Conservation (phyloP, 352 stramenopile genomes). For the Globisporangium rhizosaccharum region DNA sequence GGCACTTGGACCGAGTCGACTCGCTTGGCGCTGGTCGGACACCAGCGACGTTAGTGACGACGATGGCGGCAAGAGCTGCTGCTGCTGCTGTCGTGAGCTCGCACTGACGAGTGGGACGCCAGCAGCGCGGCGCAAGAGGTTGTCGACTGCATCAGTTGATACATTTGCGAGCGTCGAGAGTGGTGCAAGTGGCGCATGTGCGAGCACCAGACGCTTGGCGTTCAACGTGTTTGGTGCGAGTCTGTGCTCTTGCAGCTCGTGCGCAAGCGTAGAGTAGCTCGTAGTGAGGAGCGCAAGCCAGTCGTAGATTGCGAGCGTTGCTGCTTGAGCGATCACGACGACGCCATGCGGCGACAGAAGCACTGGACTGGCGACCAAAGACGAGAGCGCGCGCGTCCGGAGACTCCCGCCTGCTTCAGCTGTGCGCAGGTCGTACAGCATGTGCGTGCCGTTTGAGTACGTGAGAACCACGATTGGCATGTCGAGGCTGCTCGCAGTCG, state of each 20-base stretch:
- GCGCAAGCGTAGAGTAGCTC: conserved; percentile 22
- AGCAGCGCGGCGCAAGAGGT: conserved; percentile 10
- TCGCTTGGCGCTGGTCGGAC: conserved; percentile 2
- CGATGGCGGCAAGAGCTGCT: neutral
- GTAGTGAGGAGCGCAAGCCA: conserved; percentile 43
- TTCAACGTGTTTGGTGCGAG: conserved; percentile 13
- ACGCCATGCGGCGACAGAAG: conserved; percentile 5
- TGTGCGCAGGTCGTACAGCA: conserved; percentile 43
- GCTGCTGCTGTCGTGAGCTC: neutral
- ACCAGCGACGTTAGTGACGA: neutral
- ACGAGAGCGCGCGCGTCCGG: conserved; percentile 4
- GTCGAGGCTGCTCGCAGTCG: conserved; percentile 16
- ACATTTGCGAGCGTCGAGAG: conserved; percentile 1
- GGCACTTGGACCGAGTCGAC: conserved; percentile 4
- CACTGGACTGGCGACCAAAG: neutral
- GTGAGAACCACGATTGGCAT: conserved; percentile 33
- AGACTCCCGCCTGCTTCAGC: conserved; percentile 40
- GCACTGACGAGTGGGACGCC: neutral
- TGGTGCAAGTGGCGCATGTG: conserved; percentile 5
- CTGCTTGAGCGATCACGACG: conserved; percentile 3
- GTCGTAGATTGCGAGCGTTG: conserved; percentile 20
- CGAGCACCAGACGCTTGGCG: conserved; percentile 27
- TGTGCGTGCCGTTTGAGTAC: conserved; percentile 39
- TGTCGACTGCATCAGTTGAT: conserved; percentile 3
- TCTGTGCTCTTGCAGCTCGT: conserved; percentile 15